Base-by-base conservation (phyloP, 345 rosid genomes). In the Jatropha curcas region DNA sequence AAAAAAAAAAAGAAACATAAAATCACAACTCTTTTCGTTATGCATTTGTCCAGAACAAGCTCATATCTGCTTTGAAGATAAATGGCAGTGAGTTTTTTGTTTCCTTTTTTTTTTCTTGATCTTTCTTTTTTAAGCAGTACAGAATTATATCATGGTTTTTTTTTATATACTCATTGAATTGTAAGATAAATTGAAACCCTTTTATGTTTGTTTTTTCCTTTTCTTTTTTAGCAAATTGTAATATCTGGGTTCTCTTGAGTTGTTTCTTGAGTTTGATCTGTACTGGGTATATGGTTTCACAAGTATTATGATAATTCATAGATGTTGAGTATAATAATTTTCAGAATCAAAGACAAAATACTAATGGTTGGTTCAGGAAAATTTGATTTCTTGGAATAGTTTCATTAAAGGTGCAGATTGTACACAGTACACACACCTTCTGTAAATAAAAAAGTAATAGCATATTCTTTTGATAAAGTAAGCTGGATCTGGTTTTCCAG, bases 81-180 rank as follows among this genome's bases (percentile, higher is more conserved):
- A 45, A 65, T 65, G 68, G 68, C 34, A 14, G 68, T 65, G 68
- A 65, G 68, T 27, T 65, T 4, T 27, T 34, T 6, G 19, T 20
- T 17, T 5, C 4, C 24, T 17, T 5, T 5, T 24, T 63, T 39
- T 59, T 43, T 45, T 14, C 50, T 45, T 45, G 8, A 41, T 25
- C 34, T 22, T 63, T 63, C 19, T 5, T 60, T 34, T 9, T 63
- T 4, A 2, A 7, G 5, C 5, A 43, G 20, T 43, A 14, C 50
- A 11, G 50, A 45, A 45, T 45, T 45, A 45, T 11, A 45, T 45
- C 50, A 43, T 65, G 1, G 3, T 37, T 43, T 24, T 22, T 24
- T 7, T 4, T n/a, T n/a, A n/a, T n/a, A 1, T 7, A n/a, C 20
- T 30, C 1, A 56, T 9, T 3, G 17, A 31, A 62, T 6, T 37